A percentile compares a stretch with the other conserved stretches of the same genome.
phyloP scores from a whole-genome alignment of 2,329 filamentous ascomycete species.

The Fusarium aywerte region DNA sequence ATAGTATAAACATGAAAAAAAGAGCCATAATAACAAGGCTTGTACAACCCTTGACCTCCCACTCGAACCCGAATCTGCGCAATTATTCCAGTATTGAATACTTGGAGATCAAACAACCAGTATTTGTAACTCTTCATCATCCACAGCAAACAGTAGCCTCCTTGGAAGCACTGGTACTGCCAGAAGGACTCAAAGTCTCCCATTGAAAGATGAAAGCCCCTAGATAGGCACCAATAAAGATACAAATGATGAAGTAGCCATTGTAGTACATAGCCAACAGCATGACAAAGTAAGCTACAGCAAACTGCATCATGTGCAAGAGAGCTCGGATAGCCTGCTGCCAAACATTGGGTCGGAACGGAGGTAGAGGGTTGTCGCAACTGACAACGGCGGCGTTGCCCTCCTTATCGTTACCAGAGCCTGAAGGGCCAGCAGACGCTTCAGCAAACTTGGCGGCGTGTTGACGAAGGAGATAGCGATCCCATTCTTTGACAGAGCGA shows the following conservation, averaged over 20 bases:
- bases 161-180: constrained; percentile 50
- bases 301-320: constrained; percentile 77
- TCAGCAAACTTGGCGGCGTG: constrained; percentile 53
- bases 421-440: constrained; percentile 3
- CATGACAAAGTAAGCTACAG: constrained; percentile 84
- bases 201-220: constrained; percentile 80
- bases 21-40: not conserved
- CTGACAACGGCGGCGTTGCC: constrained; percentile 20
- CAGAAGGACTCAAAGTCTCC: constrained; percentile 60
- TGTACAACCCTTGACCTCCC: too few relatives aligned
- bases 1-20: not conserved
- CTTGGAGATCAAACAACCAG: not conserved
- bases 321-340: constrained; percentile 75
- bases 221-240: constrained; percentile 79
- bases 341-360: constrained; percentile 66
- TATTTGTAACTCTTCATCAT: constrained; percentile 17
- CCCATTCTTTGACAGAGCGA: constrained; percentile 76
- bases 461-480: constrained; percentile 70
- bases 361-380: constrained; percentile 40
- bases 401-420: constrained; percentile 42
- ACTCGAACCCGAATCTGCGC: too few relatives aligned
- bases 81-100: not conserved
- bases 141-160: constrained; percentile 57
- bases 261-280: constrained; percentile 66
- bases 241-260: constrained; percentile 82